Evolutionary conservation across 805 yeast species (phyloP), one percentile per base, ranked within the genome.

Genomic region (Komagataella pseudopastoris): DNA sequence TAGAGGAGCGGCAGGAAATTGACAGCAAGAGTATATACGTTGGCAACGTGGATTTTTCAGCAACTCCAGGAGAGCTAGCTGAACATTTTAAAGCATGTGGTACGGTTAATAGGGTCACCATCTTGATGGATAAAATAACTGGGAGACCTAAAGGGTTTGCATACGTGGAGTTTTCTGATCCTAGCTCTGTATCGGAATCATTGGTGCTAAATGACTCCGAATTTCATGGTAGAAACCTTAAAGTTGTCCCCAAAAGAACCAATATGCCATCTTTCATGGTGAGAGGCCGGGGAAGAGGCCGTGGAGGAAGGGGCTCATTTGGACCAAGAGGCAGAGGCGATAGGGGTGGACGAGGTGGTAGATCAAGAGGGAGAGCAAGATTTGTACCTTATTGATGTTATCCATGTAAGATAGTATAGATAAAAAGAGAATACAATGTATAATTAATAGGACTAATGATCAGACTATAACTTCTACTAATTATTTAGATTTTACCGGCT

Each of bases 111-210:
- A 75, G 96, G 58, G 88, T 88, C 39, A 87, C 93, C 3, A 87
- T 88, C 48, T 67, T 84, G 63, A 71, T 77, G 52, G 86, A 88
- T 67, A 83, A 81, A 64, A 66, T 69, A 58, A 81, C 93, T 0
- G 95, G 95, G 6, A 83, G 77, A 55, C 93, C 96, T 47, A 84
- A 84, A 65, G 96, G 96, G 1, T 87, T 75, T 67, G 96, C 96
- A 1, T 88, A 87, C 64, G 75, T 88, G 55, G 96, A 88, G 63
- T 88, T 87, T 61, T 76, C 81, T n/a, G 85, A 77, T 59, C 75
- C 78, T 10, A 72, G 74, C n/a, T 71, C 75, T 10, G 89, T 86
- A 6, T 70, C 76, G 17, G 72, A 75, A 54, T 95, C 95, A 1
- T 71, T 87, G 46, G 70, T 75, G 14, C 69, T 83, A 55, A 80